Percentiles rank a stretch among this genome's conserved stretches.
Evolutionary conservation across 2,329 filamentous ascomycete species (phyloP).

Genomic region (Tolypocladium inflatum): DNA sequence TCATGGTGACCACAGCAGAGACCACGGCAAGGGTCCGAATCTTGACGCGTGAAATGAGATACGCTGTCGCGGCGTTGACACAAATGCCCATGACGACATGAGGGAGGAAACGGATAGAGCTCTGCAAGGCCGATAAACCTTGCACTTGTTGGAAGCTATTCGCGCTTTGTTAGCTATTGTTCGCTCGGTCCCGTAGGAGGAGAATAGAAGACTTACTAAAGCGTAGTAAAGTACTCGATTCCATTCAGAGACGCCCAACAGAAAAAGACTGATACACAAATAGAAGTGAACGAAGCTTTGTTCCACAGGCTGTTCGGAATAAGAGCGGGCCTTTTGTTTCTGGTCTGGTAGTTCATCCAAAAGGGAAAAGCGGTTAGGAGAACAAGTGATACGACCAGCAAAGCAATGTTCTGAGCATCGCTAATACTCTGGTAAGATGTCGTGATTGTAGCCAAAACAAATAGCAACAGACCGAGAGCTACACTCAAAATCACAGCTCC

Average conservation of each 20-base stretch:
- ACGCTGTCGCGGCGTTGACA: constrained; percentile 31
- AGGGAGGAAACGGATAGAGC: constrained; percentile 38
- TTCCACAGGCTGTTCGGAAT: constrained; percentile 53
- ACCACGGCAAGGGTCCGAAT: constrained; percentile 28
- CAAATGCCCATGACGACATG: constrained; percentile 32
- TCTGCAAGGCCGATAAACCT: constrained; percentile 31
- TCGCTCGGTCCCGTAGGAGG: not conserved
- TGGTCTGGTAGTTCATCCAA: constrained; percentile 44
- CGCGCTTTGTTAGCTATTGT: not conserved
- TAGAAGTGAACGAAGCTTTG: constrained; percentile 42
- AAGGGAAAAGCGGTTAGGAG: constrained; percentile 39
- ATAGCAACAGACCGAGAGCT: constrained; percentile 38
- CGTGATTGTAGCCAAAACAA: constrained; percentile 37
- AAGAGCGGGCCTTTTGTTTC: constrained; percentile 36
- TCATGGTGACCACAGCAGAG: constrained; percentile 31
- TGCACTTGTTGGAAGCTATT: constrained; percentile 40
- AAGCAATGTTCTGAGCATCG: constrained; percentile 28
- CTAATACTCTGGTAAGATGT: constrained; percentile 26
- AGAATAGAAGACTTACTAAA: constrained; percentile 27
- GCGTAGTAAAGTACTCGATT: constrained; percentile 36
- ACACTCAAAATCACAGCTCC: constrained; percentile 35
- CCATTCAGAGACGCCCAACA: constrained; percentile 35
- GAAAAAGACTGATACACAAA: constrained; percentile 41
- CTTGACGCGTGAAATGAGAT: constrained; percentile 27
- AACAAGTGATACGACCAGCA: constrained; percentile 32